Percentiles rank a stretch among this genome's conserved stretches.
Evolutionary conservation across 1,284 basidiomycete genomes (phyloP).

Genomic region (Golubevia sp.): DNA sequence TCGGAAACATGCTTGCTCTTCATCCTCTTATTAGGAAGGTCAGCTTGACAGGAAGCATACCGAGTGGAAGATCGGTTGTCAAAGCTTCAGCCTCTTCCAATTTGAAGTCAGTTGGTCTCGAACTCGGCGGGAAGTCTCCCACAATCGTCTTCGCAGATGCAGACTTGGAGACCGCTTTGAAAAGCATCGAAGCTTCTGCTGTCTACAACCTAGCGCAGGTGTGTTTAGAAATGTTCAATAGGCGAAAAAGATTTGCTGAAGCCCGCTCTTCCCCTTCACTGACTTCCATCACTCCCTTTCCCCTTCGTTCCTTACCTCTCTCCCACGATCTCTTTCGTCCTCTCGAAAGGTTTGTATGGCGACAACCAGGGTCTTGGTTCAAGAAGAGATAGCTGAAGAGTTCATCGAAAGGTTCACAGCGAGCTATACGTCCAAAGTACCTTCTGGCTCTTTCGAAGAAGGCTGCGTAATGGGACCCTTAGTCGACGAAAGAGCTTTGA

Average conservation of each 20-base stretch:
- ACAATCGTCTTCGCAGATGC: conserved; percentile 62
- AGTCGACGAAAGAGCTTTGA: too few relatives aligned
- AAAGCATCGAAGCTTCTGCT: conserved; percentile 2
- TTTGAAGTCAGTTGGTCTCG: conserved; percentile 61
- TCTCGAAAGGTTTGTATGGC: too few relatives aligned
- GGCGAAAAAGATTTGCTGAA: too few relatives aligned
- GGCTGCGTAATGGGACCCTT: too few relatives aligned
- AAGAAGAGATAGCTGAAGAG: too few relatives aligned
- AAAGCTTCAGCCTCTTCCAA: conserved; percentile 14
- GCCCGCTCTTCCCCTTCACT: too few relatives aligned
- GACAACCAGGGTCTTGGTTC: too few relatives aligned
- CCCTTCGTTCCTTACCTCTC: conserved; percentile 27
- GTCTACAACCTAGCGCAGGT: background rate
- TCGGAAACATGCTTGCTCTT: conserved; percentile 23
- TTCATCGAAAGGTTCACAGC: too few relatives aligned
- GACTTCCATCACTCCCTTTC: background rate
- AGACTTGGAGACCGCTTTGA: conserved; percentile 53
- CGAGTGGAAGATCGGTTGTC: conserved; percentile 25
- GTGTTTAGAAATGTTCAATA: too few relatives aligned
- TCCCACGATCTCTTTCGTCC: conserved; percentile 37
- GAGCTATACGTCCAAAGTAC: too few relatives aligned
- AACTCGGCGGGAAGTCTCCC: conserved; percentile 63
- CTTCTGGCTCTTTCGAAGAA: too few relatives aligned
- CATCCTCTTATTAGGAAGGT: conserved; percentile 20
- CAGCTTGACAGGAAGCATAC: conserved; percentile 21